Evolutionary conservation across 2,329 filamentous ascomycete species (phyloP), one percentile per base, ranked within the genome.

Genomic region (Sarocladiaceae sp.): DNA sequence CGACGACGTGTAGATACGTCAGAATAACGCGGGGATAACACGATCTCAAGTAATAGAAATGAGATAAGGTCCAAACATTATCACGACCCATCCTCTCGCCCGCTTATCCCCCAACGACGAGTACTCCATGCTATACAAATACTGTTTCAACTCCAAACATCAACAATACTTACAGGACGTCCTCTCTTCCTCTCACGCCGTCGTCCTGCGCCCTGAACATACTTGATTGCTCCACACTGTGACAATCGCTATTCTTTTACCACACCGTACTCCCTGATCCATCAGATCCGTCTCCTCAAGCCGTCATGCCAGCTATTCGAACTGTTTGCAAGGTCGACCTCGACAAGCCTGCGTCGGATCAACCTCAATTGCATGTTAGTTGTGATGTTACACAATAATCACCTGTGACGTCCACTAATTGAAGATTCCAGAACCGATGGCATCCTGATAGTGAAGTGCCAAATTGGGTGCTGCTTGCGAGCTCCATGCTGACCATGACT

Each of bases 401-500:
- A 11, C n/a, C 28, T 17, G 20, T n/a, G n/a, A n/a, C n/a, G n/a
- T 33, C 15, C 29, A 33, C 28, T 48, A 28, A 48, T 33, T 8
- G 10, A 15, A 17, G 3, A 28, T 33, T 87, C 31, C 26, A 59
- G 55, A 97, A 97, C 63, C 79, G 91, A 66, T 96, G 91, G 92
- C 92, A 97, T 64, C 92, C 92, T 31, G 91, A 96, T 58, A 86
- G 89, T 91, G 76, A 50, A 76, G 63, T 12, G 3, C 15, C 7
- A 3, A 11, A 5, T n/a, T n/a, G 5, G 15, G 22, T 18, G 15
- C 5, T 20, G 6, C 6, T 6, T 25, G n/a, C 52, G 53, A 39
- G 52, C 20, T 8, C 25, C 33, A 15, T n/a, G 31, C 39, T 36
- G 29, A 35, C 23, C 28, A 17, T 17, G 26, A 3, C 3, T 55